Conservation (phyloP, 257 asterid species). For the Agastache rugosa region DNA sequence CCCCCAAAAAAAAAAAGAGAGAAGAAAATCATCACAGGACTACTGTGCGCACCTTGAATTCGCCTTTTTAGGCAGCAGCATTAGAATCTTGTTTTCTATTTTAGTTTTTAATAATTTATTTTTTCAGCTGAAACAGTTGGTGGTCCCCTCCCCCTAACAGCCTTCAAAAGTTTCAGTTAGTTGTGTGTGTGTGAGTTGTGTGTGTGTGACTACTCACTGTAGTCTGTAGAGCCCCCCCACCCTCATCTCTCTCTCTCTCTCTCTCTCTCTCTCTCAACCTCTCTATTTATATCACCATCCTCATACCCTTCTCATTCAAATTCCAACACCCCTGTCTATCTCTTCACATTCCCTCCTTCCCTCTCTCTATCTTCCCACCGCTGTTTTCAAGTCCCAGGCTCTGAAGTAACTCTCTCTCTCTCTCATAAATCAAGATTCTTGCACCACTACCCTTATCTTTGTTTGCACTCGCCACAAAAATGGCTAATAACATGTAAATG, state of each 20-base stretch:
- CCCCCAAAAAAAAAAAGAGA: neutral
- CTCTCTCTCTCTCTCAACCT: neutral
- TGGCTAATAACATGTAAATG: neutral
- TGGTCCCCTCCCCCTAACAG: constrained; percentile 46
- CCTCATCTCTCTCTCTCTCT: neutral
- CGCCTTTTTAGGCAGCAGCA: constrained; percentile 23
- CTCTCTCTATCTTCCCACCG: neutral
- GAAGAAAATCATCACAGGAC: neutral
- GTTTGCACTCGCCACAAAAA: neutral
- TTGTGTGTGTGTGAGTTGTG: constrained; percentile 30
- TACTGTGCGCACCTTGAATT: constrained; percentile 5
- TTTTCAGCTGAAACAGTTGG: constrained; percentile 19
- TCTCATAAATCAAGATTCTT: too few species aligned
- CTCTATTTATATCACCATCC: constrained; percentile 50
- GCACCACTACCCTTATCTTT: too few species aligned
- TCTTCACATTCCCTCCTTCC: neutral
- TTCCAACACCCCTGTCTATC: neutral
- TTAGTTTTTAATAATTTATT: neutral
- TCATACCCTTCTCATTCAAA: constrained; percentile 26
- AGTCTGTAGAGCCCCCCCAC: neutral
- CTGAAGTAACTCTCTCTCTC: constrained; percentile 29
- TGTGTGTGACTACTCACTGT: constrained; percentile 11
- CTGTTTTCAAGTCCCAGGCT: constrained; percentile 8
- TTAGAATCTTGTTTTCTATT: constrained; percentile 31
- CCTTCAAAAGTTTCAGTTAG: constrained; percentile 42